phyloP scores from a whole-genome alignment of 331 rosid species.

The Cydonia oblonga region DNA sequence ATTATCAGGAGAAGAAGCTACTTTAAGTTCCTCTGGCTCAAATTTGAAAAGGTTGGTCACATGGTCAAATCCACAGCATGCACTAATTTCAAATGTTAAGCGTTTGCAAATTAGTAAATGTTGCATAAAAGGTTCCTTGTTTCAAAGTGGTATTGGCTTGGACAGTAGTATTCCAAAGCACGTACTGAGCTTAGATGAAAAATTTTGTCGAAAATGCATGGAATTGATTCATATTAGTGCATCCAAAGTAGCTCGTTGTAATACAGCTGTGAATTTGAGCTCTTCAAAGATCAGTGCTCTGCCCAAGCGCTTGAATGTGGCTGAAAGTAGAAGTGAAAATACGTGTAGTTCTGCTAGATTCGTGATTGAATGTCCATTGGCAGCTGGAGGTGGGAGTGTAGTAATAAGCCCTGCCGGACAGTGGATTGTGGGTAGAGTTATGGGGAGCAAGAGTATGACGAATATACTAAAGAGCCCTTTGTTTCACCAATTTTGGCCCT shows the following conservation, averaged over 20 bases:
- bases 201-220: constrained; percentile 45
- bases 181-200: constrained; percentile 73
- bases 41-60: constrained; percentile 42
- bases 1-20: constrained; percentile 33
- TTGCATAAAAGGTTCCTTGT: constrained; percentile 28
- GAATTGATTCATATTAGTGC: constrained; percentile 39
- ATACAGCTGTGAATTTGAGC: constrained; percentile 14
- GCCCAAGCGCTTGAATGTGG: constrained; percentile 12
- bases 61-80: constrained; percentile 30
- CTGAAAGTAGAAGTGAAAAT: constrained; percentile 10
- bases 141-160: constrained; percentile 27
- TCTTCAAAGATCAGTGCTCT: constrained; percentile 21
- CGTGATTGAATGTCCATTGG: constrained; percentile 44
- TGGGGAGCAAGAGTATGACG: constrained; percentile 52
- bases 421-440: constrained; percentile 39
- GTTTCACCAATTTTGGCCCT: constrained; percentile 40
- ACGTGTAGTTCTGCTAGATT: constrained; percentile 25
- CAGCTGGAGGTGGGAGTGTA: constrained; percentile 24
- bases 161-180: constrained; percentile 66
- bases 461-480: constrained; percentile 53
- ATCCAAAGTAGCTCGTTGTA: constrained; percentile 27
- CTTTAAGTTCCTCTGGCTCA: constrained; percentile 27
- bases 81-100: constrained; percentile 41
- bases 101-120: constrained; percentile 38
- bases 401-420: constrained; percentile 33